Evolutionary conservation across 164 flowering plant species (phyloP).

Genomic region (Saururus chinensis): DNA sequence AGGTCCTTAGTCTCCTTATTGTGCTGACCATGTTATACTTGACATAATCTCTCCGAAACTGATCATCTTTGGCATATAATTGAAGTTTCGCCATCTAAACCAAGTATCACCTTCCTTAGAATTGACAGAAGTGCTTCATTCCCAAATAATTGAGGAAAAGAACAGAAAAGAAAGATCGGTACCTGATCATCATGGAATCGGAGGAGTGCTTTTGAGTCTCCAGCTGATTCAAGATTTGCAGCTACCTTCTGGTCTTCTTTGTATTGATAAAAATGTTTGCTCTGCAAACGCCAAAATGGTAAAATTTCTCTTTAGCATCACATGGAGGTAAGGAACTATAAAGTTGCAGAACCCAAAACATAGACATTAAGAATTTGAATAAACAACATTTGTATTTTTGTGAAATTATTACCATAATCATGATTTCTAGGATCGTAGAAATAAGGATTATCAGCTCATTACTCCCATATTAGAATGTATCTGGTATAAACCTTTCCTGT

Average conservation of each 20-base stretch:
- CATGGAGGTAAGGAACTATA: not conserved
- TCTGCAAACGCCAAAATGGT: slow-evolving; percentile 29
- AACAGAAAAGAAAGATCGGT: not conserved
- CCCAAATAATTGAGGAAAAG: not conserved
- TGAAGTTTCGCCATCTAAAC: slow-evolving; percentile 55
- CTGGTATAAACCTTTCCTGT: too few relatives aligned
- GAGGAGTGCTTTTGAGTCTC: slow-evolving; percentile 48
- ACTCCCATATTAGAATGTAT: too few relatives aligned
- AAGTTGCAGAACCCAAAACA: too few relatives aligned
- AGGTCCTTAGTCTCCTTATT: slow-evolving; percentile 56
- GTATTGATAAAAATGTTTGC: slow-evolving; percentile 43
- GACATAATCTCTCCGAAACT: slow-evolving; percentile 59
- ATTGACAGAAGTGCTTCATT: not conserved
- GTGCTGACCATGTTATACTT: slow-evolving; percentile 56
- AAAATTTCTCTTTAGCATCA: not conserved
- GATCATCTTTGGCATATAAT: slow-evolving; percentile 62
- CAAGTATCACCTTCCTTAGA: not conserved
- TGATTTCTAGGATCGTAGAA: too few relatives aligned
- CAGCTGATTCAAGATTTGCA: slow-evolving; percentile 24
- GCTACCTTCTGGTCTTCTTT: slow-evolving; percentile 43
- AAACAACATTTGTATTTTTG: too few relatives aligned
- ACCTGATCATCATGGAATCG: slow-evolving; percentile 53
- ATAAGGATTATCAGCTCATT: too few relatives aligned
- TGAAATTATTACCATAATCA: too few relatives aligned
- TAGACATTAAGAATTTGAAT: too few relatives aligned